These are phyloP conservation scores for Penicillium coprophilum DNA, from an alignment of 495 filamentous ascomycete genomes.

Conservation along the genomic window DNA sequence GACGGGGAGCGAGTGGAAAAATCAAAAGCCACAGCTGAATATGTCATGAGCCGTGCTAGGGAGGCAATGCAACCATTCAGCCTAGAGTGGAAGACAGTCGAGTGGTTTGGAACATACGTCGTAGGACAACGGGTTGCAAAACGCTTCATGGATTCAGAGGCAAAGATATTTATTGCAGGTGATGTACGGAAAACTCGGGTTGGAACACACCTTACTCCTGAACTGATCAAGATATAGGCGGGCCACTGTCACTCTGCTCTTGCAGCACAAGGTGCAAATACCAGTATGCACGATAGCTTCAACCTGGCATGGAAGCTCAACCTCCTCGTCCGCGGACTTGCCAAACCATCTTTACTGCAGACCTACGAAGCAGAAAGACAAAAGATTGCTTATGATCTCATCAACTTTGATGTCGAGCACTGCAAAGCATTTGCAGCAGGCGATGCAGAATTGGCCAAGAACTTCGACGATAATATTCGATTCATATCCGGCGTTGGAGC, in stretches of 20 bases:
- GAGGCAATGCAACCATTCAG: slow-evolving; percentile 65
- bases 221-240: slow-evolving; percentile 26
- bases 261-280: slow-evolving; percentile 87
- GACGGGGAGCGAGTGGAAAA: slow-evolving; percentile 61
- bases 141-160: slow-evolving; percentile 63
- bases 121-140: slow-evolving; percentile 76
- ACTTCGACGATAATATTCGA: slow-evolving; percentile 64
- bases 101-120: slow-evolving; percentile 60
- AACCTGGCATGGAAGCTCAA: slow-evolving; percentile 87
- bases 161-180: slow-evolving; percentile 73
- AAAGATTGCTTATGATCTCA: slow-evolving; percentile 68
- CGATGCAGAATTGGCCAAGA: slow-evolving; percentile 58
- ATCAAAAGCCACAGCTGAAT: slow-evolving; percentile 63
- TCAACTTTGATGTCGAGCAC: slow-evolving; percentile 66
- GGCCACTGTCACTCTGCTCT: slow-evolving; percentile 82
- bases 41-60: slow-evolving; percentile 64
- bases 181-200: slow-evolving; percentile 58
- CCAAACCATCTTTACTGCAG: slow-evolving; percentile 55
- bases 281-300: slow-evolving; percentile 75
- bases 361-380: slow-evolving; percentile 76
- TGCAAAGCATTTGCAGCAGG: slow-evolving; percentile 58
- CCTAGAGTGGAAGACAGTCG: slow-evolving; percentile 64
- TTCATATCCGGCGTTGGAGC: slow-evolving; percentile 68
- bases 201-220: neutral
- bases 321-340: slow-evolving; percentile 61